Percentiles rank a stretch among this genome's conserved stretches.
Evolutionary conservation across 345 rosid genomes (phyloP).

Genomic region (Salix brachista): DNA sequence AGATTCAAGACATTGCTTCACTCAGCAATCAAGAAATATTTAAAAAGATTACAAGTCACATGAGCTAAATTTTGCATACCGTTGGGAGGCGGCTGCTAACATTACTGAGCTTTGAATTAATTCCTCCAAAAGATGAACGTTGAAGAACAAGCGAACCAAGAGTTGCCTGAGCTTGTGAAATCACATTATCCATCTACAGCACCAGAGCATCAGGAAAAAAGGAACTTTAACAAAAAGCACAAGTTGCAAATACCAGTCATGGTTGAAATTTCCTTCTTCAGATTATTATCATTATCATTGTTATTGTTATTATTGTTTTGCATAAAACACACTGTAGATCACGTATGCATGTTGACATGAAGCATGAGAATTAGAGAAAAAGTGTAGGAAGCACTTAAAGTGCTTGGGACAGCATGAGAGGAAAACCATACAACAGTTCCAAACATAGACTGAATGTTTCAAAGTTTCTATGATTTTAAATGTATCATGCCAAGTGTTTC

Average conservation of each 20-base stretch:
- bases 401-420: not conserved
- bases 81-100: constrained; percentile 90
- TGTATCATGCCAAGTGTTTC: not conserved
- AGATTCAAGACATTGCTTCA: not conserved
- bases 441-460: not conserved
- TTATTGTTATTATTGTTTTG: not conserved
- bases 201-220: constrained; percentile 16
- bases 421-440: not conserved
- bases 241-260: not conserved
- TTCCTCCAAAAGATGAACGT: constrained; percentile 88
- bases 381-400: not conserved
- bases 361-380: not conserved
- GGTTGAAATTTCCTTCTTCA: not conserved
- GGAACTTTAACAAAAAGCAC: constrained; percentile 2
- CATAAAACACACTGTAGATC: not conserved
- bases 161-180: constrained; percentile 94
- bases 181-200: constrained; percentile 83
- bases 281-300: not conserved
- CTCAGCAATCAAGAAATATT: not conserved
- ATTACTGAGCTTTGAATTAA: constrained; percentile 88
- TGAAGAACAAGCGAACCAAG: constrained; percentile 81
- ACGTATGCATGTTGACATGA: not conserved
- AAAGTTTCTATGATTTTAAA: not conserved
- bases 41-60: not conserved
- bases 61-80: constrained; percentile 35